These are phyloP conservation scores for Globisporangium solare DNA, from an alignment of 352 stramenopile genomes.

Conservation along the genomic window DNA sequence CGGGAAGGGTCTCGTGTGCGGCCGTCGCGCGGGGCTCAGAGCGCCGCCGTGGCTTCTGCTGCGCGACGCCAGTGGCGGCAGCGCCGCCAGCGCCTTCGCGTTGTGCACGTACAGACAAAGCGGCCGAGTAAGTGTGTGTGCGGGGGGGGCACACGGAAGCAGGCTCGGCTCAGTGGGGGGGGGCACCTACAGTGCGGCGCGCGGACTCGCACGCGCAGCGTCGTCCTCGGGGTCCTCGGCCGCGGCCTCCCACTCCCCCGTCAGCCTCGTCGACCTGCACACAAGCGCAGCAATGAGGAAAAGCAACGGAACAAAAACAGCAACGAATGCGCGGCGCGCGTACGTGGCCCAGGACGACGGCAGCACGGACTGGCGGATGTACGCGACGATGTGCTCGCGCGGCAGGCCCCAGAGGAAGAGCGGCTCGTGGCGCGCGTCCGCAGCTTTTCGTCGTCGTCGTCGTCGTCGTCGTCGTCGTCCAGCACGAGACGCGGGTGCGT, in stretches of 20 bases:
- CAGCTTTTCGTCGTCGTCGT: not conserved
- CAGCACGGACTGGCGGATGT: slow-evolving; percentile 72
- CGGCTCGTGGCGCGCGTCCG: slow-evolving; percentile 16
- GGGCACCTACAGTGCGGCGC: slow-evolving; percentile 9
- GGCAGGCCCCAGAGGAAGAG: slow-evolving; percentile 61
- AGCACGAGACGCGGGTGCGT: slow-evolving; percentile 5
- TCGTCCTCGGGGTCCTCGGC: slow-evolving; percentile 17
- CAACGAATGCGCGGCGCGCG: not conserved
- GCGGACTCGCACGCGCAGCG: not conserved
- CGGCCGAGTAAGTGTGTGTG: not conserved
- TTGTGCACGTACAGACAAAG: too few species aligned
- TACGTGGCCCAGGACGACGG: slow-evolving; percentile 60
- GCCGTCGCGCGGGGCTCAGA: not conserved
- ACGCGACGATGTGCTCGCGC: slow-evolving; percentile 69
- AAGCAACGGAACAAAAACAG: too few species aligned
- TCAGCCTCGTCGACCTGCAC: slow-evolving; percentile 23
- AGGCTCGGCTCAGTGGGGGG: too few species aligned
- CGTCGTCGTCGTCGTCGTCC: not conserved
- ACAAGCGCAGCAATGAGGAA: not conserved
- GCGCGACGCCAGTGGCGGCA: slow-evolving; percentile 6
- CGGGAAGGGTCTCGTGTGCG: slow-evolving; percentile 18
- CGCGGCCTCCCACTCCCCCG: slow-evolving; percentile 38
- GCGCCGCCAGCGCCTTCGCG: slow-evolving; percentile 10
- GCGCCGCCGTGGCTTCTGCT: not conserved
- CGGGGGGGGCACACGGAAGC: too few species aligned